These are phyloP conservation scores for Penicillium longicatenatum DNA, from an alignment of 495 filamentous ascomycete species.

Conservation along the genomic window DNA sequence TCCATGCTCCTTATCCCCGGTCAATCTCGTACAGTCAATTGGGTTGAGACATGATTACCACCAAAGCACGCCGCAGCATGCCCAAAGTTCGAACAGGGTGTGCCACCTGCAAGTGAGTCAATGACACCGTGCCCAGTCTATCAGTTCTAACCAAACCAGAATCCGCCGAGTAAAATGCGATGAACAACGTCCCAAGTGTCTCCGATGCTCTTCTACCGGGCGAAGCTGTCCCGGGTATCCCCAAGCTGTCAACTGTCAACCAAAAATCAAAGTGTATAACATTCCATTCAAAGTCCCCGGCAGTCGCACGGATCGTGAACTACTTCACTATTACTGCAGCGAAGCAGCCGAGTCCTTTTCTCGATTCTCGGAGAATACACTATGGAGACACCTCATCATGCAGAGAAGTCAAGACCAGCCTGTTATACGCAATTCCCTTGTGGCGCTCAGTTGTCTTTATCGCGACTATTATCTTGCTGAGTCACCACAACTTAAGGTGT, in stretches of 20 bases:
- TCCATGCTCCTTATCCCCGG: too few species aligned
- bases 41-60: background rate
- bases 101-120: background rate
- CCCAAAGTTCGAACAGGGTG: slow-evolving; percentile 4
- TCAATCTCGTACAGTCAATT: background rate
- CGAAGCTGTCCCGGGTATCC: slow-evolving; percentile 44
- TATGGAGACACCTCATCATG: slow-evolving; percentile 44
- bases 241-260: background rate
- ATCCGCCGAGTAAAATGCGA: slow-evolving; percentile 48
- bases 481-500: background rate
- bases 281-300: slow-evolving; percentile 41
- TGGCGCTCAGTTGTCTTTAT: slow-evolving; percentile 36
- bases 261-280: slow-evolving; percentile 25
- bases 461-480: slow-evolving; percentile 3
- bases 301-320: slow-evolving; percentile 35
- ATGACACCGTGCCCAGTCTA: background rate
- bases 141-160: slow-evolving; percentile 16
- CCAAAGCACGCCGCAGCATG: slow-evolving; percentile 1
- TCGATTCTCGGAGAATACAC: slow-evolving; percentile 40
- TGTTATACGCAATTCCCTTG: slow-evolving; percentile 43
- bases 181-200: slow-evolving; percentile 40
- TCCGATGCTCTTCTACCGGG: slow-evolving; percentile 36
- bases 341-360: slow-evolving; percentile 35
- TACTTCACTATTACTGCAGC: slow-evolving; percentile 40
- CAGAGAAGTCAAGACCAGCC: slow-evolving; percentile 39